phyloP scores from a whole-genome alignment of 1,284 basidiomycete genomes.

The Vanrija sp. region DNA sequence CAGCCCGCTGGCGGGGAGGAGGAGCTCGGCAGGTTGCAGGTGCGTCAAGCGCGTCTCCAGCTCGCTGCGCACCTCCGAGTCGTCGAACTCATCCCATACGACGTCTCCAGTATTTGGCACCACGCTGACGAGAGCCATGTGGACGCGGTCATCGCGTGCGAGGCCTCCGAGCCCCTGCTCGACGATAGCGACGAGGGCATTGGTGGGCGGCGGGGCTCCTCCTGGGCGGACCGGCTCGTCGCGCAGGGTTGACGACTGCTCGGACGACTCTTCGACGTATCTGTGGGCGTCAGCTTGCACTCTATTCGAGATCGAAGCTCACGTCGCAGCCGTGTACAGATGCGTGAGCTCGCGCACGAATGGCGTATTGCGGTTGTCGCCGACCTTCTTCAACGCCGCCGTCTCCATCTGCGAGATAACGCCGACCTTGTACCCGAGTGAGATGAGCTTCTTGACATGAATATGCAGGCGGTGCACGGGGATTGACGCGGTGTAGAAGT shows the following conservation, averaged over 20 bases:
- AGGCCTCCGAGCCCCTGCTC: constrained; percentile 60
- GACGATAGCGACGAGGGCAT: constrained; percentile 55
- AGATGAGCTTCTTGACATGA: constrained; percentile 86
- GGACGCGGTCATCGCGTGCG: constrained; percentile 59
- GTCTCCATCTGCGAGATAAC: constrained; percentile 92
- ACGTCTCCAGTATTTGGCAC: constrained; percentile 86
- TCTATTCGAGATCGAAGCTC: constrained; percentile 11
- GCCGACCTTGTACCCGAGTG: constrained; percentile 84
- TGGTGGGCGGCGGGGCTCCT: constrained; percentile 38
- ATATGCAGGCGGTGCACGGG: constrained; percentile 76
- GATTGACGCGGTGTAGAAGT: constrained; percentile 77
- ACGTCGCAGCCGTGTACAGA: constrained; percentile 86
- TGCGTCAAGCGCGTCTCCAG: constrained; percentile 79
- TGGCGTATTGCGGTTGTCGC: constrained; percentile 74
- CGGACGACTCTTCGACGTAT: constrained; percentile 46
- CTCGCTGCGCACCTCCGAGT: constrained; percentile 77
- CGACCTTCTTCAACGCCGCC: constrained; percentile 86
- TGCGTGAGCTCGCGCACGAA: constrained; percentile 78
- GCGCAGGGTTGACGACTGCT: constrained; percentile 31
- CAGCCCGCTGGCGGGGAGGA: constrained; percentile 63
- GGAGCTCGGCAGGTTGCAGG: constrained; percentile 74
- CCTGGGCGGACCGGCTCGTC: constrained; percentile 37
- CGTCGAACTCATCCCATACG: constrained; percentile 85
- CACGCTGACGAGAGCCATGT: constrained; percentile 72
- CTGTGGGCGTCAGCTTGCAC: constrained; percentile 33